phyloP scores from a whole-genome alignment of 805 yeast genomes.

The Lipomyces kockii region DNA sequence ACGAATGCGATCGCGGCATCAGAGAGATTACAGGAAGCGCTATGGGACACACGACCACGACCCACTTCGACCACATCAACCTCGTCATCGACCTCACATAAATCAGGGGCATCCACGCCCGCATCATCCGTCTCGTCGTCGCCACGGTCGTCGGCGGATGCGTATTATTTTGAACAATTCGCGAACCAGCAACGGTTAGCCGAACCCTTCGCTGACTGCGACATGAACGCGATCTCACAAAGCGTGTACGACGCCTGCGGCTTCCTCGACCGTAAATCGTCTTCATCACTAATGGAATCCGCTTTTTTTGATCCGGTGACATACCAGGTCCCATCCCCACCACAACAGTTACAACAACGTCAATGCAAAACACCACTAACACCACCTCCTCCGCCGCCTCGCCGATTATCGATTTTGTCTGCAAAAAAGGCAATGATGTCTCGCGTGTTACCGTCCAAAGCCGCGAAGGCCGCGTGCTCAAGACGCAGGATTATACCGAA shows the following conservation, averaged over 20 bases:
- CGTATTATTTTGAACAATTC: neutral
- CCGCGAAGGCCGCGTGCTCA: neutral
- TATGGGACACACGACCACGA: constrained; percentile 8
- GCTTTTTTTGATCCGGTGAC: neutral
- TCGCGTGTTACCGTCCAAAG: constrained; percentile 1
- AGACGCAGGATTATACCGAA: neutral
- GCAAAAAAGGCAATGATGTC: neutral
- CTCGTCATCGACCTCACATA: constrained; percentile 11
- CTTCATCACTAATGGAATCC: neutral
- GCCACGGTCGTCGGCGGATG: constrained; percentile 14
- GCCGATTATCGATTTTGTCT: neutral
- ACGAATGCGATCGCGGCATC: constrained; percentile 18
- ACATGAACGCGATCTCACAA: neutral
- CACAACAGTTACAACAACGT: neutral
- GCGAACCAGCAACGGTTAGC: neutral
- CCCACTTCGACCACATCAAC: constrained; percentile 9
- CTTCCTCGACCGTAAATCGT: neutral
- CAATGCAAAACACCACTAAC: neutral
- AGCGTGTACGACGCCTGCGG: neutral
- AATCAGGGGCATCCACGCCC: constrained; percentile 11
- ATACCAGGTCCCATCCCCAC: neutral
- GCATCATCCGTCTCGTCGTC: constrained; percentile 25
- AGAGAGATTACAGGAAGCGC: constrained; percentile 20
- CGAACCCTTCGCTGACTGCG: neutral
- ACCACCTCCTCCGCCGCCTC: neutral